Conservation (phyloP, 1,139 yeast species). For the Diutina sp. region DNA sequence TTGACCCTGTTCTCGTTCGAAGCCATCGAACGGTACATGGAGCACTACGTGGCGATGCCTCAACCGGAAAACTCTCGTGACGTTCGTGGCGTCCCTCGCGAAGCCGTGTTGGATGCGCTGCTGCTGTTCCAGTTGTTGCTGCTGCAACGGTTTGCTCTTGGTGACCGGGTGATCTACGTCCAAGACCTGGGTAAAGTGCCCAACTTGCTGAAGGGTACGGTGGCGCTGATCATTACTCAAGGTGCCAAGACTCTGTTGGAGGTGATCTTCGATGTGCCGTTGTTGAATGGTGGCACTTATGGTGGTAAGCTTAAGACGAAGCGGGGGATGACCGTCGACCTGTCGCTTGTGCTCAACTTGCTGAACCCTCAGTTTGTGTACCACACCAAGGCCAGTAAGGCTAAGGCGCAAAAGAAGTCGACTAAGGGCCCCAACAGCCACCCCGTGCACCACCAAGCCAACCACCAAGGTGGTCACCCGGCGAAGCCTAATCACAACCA, state of each 20-base stretch:
- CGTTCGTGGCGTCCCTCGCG: slow-evolving; percentile 73
- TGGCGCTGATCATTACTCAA: slow-evolving; percentile 60
- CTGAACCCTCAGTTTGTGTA: slow-evolving; percentile 62
- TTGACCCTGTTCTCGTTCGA: slow-evolving; percentile 54
- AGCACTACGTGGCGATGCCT: slow-evolving; percentile 29
- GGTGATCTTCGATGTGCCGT: slow-evolving; percentile 71
- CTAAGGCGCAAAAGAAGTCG: slow-evolving; percentile 13
- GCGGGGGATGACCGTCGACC: slow-evolving; percentile 76
- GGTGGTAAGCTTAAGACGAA: slow-evolving; percentile 66
- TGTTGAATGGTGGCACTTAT: slow-evolving; percentile 72
- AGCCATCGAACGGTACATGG: slow-evolving; percentile 57
- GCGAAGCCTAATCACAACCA: neutral
- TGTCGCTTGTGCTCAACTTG: slow-evolving; percentile 71
- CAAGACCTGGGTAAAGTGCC: slow-evolving; percentile 89
- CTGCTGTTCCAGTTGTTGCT: slow-evolving; percentile 62
- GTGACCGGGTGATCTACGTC: slow-evolving; percentile 82
- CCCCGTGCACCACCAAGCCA: slow-evolving; percentile 6
- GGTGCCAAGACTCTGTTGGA: slow-evolving; percentile 51
- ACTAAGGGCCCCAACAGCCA: slow-evolving; percentile 9
- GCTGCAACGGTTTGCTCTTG: slow-evolving; percentile 67
- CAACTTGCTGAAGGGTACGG: slow-evolving; percentile 79
- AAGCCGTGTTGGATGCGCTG: slow-evolving; percentile 69
- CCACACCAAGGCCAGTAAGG: slow-evolving; percentile 57
- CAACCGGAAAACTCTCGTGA: slow-evolving; percentile 36
- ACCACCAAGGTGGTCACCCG: neutral